Evolutionary conservation across 2,329 filamentous ascomycete genomes (phyloP).

Genomic region (Albophoma yamanashiensis): DNA sequence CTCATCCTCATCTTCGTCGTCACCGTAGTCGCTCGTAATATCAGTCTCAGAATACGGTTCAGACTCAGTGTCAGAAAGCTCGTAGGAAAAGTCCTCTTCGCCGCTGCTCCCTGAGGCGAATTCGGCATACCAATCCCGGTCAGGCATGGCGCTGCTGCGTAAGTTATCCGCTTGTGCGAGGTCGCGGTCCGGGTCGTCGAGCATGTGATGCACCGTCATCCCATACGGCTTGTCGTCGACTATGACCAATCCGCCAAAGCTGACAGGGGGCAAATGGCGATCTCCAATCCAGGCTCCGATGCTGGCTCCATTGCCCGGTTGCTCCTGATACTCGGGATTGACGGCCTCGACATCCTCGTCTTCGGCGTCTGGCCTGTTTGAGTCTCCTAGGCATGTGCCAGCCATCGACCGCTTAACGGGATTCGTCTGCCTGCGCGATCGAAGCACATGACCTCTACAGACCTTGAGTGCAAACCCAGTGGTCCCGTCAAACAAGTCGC

Average conservation of each 20-base stretch:
- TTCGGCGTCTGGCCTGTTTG: slow-evolving; percentile 13
- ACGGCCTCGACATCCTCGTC: slow-evolving; percentile 31
- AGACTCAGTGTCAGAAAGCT: slow-evolving; percentile 52
- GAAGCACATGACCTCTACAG: slow-evolving; percentile 55
- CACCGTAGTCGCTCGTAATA: slow-evolving; percentile 40
- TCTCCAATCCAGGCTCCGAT: slow-evolving; percentile 85
- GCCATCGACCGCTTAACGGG: slow-evolving; percentile 21
- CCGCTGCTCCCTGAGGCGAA: slow-evolving; percentile 29
- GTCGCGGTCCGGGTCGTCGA: slow-evolving; percentile 57
- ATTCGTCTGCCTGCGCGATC: slow-evolving; percentile 39
- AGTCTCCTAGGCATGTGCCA: neutral
- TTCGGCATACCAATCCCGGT: slow-evolving; percentile 31
- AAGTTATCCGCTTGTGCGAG: slow-evolving; percentile 16
- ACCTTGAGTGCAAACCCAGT: slow-evolving; percentile 58
- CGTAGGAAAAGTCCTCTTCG: slow-evolving; percentile 46
- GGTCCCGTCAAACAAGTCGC: slow-evolving; percentile 51
- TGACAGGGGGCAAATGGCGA: slow-evolving; percentile 80
- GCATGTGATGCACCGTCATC: slow-evolving; percentile 95
- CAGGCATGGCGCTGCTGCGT: slow-evolving; percentile 28
- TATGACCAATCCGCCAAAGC: slow-evolving; percentile 77
- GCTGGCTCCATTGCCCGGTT: slow-evolving; percentile 76
- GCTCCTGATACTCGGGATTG: slow-evolving; percentile 70
- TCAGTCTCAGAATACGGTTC: slow-evolving; percentile 39
- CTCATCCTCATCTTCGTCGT: slow-evolving; percentile 43
- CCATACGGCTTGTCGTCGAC: slow-evolving; percentile 79